Evolutionary conservation across 2,329 filamentous ascomycete species (phyloP).

Genomic region (Microsporum audouinii): DNA sequence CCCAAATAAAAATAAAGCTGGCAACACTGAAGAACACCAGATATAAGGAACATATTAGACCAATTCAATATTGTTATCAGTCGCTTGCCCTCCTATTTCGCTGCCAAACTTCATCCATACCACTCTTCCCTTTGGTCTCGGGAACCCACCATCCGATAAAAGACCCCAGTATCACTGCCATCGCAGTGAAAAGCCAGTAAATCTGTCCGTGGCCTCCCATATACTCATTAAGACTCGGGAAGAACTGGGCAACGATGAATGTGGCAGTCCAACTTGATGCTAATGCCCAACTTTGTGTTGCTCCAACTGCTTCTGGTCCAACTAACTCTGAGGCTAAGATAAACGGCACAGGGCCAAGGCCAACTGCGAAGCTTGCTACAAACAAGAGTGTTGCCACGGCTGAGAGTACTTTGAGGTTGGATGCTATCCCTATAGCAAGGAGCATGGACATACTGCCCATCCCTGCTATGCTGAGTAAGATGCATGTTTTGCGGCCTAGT

Average conservation of each 20-base stretch:
- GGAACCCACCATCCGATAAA: constrained; percentile 70
- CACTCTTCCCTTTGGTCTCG: constrained; percentile 76
- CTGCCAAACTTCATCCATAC: constrained; percentile 85
- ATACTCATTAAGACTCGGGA: constrained; percentile 70
- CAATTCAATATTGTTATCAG: constrained; percentile 12
- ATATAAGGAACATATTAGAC: not conserved
- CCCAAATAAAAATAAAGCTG: not conserved
- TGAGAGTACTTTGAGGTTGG: constrained; percentile 60
- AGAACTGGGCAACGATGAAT: constrained; percentile 87
- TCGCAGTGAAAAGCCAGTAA: constrained; percentile 77
- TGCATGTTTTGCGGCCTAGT: constrained; percentile 74
- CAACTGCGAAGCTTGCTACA: constrained; percentile 79
- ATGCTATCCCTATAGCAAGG: constrained; percentile 69
- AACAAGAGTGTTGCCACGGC: constrained; percentile 74
- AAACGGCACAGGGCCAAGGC: constrained; percentile 87
- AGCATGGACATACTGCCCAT: constrained; percentile 70
- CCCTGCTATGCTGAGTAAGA: constrained; percentile 70
- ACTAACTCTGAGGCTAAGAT: constrained; percentile 88
- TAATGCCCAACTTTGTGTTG: constrained; percentile 78
- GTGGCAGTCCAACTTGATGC: constrained; percentile 83
- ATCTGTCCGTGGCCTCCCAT: constrained; percentile 71
- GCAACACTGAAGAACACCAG: not conserved
- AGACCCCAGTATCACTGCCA: constrained; percentile 56
- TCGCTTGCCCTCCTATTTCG: constrained; percentile 34
- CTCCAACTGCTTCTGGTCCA: constrained; percentile 77